Base-by-base conservation (phyloP, 179 eudicot species). In the Sideroxylon spinosum region DNA sequence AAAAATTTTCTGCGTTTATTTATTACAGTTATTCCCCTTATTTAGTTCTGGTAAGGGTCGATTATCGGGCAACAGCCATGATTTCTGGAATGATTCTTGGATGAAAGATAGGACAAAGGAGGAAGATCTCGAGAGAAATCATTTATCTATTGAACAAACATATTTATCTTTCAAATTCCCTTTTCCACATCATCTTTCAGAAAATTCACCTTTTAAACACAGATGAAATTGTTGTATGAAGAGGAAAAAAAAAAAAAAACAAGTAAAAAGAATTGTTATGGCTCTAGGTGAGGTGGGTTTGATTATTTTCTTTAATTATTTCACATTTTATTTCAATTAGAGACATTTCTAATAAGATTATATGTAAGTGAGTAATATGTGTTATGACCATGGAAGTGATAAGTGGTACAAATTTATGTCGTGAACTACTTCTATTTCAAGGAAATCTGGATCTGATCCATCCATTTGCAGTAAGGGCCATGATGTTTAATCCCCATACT, bases 191-290 rank as follows among this genome's bases (percentile, higher is more conserved):
- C 79, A 80, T 73, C 86, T 89, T 74, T 8, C 77, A 0, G 91
- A 91, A 79, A 90, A 52, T 84, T 77, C 84, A 23, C 77, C 91
- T 22, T 85, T 88, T 7, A 94, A 92, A 81, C 83, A 81, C 52
- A 84, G 99, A 94, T 78, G 97, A 91, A 80, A 96, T 98, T 50
- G 99, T 91, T 53, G 97, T 92, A 8, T 94, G 99, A 98, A n/a
- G n/a, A n/a, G n/a, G n/a, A n/a, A n/a, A n/a, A n/a, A n/a, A n/a
- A n/a, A n/a, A 96, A 88, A 83, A 96, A 96, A 87, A 89, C 97
- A 52, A 80, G 89, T 82, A 92, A 87, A 81, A 88, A 88, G 79
- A 81, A 85, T 75, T 92, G 98, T 77, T 92, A 94, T 87, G 84
- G 76, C 68, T 81, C 92, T 32, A 90, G 98, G 99, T 94, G 62